Percentiles rank a stretch among this genome's conserved stretches.
These are phyloP conservation scores for Exophiala alcalophila DNA, from an alignment of 2,329 filamentous ascomycete genomes.

Conservation along the genomic window DNA sequence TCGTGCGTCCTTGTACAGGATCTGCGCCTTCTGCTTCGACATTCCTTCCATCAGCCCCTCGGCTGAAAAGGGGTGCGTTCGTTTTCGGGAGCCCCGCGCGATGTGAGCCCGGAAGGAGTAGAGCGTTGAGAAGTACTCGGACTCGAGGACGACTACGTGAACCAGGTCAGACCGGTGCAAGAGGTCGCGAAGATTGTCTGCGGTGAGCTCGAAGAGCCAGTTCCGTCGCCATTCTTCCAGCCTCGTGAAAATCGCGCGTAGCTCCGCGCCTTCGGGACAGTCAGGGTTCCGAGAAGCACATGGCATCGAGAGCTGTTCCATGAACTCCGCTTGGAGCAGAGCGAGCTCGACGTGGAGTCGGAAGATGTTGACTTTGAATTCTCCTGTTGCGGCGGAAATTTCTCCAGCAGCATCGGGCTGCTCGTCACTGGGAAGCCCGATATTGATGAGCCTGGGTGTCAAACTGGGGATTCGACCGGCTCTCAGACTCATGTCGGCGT, in stretches of 20 bases:
- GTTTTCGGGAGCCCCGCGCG: neutral
- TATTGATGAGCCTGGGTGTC: constrained; percentile 66
- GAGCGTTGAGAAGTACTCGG: constrained; percentile 11
- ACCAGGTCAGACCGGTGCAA: constrained; percentile 23
- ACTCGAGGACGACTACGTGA: constrained; percentile 19
- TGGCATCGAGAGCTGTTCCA: constrained; percentile 8
- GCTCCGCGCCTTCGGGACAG: neutral
- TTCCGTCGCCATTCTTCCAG: constrained; percentile 16
- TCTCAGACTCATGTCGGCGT: constrained; percentile 53
- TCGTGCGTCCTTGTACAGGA: constrained; percentile 12
- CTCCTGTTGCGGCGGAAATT: constrained; percentile 80
- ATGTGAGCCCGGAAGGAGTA: constrained; percentile 6
- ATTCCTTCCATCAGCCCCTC: constrained; percentile 12
- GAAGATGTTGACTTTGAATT: constrained; percentile 91
- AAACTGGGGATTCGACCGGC: constrained; percentile 11
- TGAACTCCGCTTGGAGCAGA: constrained; percentile 17
- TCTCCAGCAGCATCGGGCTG: constrained; percentile 89
- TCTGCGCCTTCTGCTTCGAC: constrained; percentile 6
- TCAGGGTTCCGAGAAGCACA: neutral
- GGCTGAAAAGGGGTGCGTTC: constrained; percentile 6
- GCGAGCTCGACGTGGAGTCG: constrained; percentile 86
- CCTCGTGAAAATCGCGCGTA: constrained; percentile 9
- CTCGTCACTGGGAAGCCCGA: constrained; percentile 85
- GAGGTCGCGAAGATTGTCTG: constrained; percentile 6
- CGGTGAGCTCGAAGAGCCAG: constrained; percentile 13